These are phyloP conservation scores for Pelargonium citronellum DNA, from an alignment of 441 rosid genomes.

Conservation along the genomic window DNA sequence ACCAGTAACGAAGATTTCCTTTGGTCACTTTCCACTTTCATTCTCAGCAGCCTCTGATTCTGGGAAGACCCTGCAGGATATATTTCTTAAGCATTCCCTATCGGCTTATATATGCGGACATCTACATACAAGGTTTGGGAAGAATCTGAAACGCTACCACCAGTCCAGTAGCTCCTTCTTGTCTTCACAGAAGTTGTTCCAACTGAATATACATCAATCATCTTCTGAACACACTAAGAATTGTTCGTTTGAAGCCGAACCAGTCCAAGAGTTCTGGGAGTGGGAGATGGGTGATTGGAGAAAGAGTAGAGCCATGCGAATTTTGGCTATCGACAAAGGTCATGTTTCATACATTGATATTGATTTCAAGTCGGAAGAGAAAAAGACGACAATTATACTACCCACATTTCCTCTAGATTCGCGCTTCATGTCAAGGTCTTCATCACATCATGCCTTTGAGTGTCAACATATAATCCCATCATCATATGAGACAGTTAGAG, in stretches of 20 bases:
- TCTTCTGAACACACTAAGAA: constrained; percentile 36
- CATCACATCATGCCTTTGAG: constrained; percentile 46
- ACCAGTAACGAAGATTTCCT: constrained; percentile 66
- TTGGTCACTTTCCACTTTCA: constrained; percentile 90
- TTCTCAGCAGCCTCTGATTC: constrained; percentile 60
- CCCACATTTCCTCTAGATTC: constrained; percentile 92
- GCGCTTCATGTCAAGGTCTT: constrained; percentile 74
- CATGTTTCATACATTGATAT: constrained; percentile 75
- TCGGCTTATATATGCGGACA: constrained; percentile 86
- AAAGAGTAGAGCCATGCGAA: constrained; percentile 68
- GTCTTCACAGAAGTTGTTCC: constrained; percentile 48
- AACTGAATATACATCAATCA: constrained; percentile 55
- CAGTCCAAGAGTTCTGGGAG: constrained; percentile 74
- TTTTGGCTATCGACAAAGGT: constrained; percentile 79
- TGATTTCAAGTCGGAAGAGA: constrained; percentile 49
- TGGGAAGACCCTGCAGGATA: constrained; percentile 54
- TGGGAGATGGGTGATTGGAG: constrained; percentile 99
- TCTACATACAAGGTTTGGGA: constrained; percentile 78
- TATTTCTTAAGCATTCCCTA: constrained; percentile 71
- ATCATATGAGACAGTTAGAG: constrained; percentile 67
- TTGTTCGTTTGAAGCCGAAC: constrained; percentile 56
- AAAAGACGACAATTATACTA: constrained; percentile 47
- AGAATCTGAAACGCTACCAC: constrained; percentile 80
- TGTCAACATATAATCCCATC: constrained; percentile 66
- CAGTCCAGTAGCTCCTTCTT: constrained; percentile 28